Conservation (phyloP, 2,329 filamentous ascomycete genomes). For the Nannizzia gypsea region DNA sequence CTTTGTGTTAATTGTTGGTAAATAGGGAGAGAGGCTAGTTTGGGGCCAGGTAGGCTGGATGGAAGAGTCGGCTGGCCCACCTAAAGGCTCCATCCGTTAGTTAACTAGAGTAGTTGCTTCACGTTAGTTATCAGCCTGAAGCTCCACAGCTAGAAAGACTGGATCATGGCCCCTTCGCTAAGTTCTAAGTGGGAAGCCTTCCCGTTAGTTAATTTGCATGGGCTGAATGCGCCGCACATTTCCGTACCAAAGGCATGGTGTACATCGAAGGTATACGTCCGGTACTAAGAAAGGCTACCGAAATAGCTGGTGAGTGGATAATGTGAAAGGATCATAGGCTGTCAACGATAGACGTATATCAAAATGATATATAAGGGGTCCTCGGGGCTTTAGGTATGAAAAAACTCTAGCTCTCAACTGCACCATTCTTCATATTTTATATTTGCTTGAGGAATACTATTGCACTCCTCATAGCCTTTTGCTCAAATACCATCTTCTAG, state of each 20-base stretch:
- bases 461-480: not conserved
- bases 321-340: not conserved
- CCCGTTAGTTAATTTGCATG: not conserved
- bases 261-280: not conserved
- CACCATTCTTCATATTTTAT: not conserved
- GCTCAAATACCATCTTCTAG: not conserved
- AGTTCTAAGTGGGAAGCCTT: not conserved
- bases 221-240: not conserved
- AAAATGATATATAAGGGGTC: not conserved
- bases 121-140: not conserved
- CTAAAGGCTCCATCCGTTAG: not conserved
- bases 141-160: not conserved
- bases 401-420: not conserved
- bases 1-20: not conserved
- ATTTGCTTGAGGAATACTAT: not conserved
- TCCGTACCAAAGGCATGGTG: not conserved
- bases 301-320: not conserved
- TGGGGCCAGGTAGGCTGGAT: not conserved
- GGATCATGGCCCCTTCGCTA: not conserved
- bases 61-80: not conserved
- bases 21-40: not conserved
- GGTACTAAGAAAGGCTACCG: not conserved
- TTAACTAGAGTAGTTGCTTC: not conserved
- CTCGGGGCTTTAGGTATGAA: not conserved
- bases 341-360: not conserved